phyloP scores from a whole-genome alignment of 2,329 filamentous ascomycete genomes.

The Xylariaceae sp. region DNA sequence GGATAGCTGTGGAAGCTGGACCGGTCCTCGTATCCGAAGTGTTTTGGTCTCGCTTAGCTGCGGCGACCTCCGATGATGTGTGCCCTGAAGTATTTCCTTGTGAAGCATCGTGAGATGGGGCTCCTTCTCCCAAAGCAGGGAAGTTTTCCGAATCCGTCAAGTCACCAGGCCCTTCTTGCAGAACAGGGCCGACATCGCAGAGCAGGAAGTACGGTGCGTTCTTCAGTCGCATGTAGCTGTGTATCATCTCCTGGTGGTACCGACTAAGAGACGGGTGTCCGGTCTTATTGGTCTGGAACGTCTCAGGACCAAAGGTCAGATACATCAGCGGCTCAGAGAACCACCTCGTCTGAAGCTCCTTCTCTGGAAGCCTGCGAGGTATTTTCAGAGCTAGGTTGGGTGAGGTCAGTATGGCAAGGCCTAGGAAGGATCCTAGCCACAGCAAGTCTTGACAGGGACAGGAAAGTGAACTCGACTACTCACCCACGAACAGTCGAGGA shows the following conservation, averaged over 20 bases:
- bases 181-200: slow-evolving; percentile 50
- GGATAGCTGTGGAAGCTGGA: slow-evolving; percentile 31
- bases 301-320: slow-evolving; percentile 43
- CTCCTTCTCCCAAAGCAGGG: neutral
- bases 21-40: no score
- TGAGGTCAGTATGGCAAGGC: no score
- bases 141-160: slow-evolving; percentile 5
- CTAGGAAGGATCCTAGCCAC: no score
- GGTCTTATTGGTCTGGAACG: slow-evolving; percentile 53
- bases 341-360: slow-evolving; percentile 57
- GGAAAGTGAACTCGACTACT: slow-evolving; percentile 27
- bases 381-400: slow-evolving; percentile 49
- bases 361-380: slow-evolving; percentile 51
- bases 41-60: slow-evolving; percentile 23
- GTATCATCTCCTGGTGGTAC: slow-evolving; percentile 53
- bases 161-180: slow-evolving; percentile 27
- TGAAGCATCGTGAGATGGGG: no score
- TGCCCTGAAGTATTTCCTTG: slow-evolving; percentile 24
- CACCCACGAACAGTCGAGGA: slow-evolving; percentile 74
- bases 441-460: neutral
- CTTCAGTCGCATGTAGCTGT: slow-evolving; percentile 57
- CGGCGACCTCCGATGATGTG: slow-evolving; percentile 39
- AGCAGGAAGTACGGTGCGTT: slow-evolving; percentile 55
- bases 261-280: slow-evolving; percentile 56
- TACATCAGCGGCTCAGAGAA: slow-evolving; percentile 62